Percentiles rank a stretch among this genome's conserved stretches.
Conservation (phyloP, 2,329 filamentous ascomycete species). For the Venturia aucupariae region DNA sequence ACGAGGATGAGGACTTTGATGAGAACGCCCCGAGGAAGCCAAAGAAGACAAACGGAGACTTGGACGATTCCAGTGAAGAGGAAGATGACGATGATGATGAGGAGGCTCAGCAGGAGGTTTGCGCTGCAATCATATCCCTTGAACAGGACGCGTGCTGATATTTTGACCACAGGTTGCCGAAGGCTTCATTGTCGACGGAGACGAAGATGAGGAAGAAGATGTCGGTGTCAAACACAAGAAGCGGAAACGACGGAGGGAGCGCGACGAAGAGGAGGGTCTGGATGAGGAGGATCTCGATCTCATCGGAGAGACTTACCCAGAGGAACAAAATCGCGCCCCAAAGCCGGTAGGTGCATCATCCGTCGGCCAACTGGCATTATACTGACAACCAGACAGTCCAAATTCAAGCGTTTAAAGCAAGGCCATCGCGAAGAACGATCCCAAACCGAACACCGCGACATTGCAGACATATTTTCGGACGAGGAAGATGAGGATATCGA, state of each 20-base stretch:
- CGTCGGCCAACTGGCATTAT: constrained; percentile 10
- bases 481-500: constrained; percentile 68
- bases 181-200: constrained; percentile 17
- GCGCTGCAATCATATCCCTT: not conserved
- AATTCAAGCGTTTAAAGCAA: constrained; percentile 94
- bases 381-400: constrained; percentile 47
- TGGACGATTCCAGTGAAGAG: constrained; percentile 49
- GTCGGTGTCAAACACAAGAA: constrained; percentile 9
- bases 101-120: constrained; percentile 36
- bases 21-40: constrained; percentile 39
- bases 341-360: constrained; percentile 50
- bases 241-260: constrained; percentile 15
- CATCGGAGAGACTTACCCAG: constrained; percentile 73
- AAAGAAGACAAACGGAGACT: constrained; percentile 31
- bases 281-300: constrained; percentile 74
- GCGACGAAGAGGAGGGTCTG: constrained; percentile 15
- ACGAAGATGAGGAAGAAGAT: constrained; percentile 17
- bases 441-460: constrained; percentile 55
- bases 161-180: constrained; percentile 13
- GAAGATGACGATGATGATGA: constrained; percentile 43
- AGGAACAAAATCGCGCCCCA: constrained; percentile 56
- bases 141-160: not conserved
- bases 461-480: constrained; percentile 91
- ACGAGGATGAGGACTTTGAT: constrained; percentile 69
- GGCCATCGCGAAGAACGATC: constrained; percentile 67